Evolutionary conservation across 805 yeast genomes (phyloP).

Genomic region (Starmerella floricola): DNA sequence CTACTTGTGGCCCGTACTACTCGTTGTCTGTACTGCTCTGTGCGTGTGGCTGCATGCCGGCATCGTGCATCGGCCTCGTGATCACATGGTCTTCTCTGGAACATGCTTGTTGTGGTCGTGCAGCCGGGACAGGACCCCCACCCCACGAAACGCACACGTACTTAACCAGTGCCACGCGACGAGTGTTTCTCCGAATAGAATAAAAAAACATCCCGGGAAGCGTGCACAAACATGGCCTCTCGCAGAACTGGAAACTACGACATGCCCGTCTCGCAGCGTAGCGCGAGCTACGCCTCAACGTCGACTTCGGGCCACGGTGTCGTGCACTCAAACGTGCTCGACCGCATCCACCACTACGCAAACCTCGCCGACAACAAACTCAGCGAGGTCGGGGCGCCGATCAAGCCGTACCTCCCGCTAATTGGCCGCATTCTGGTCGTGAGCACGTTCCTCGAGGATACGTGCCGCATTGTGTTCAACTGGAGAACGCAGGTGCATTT

Average conservation of each 20-base stretch:
- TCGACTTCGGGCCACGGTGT: neutral
- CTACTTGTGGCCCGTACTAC: too few species aligned
- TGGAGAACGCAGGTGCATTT: conserved; percentile 87
- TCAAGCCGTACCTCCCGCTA: conserved; percentile 50
- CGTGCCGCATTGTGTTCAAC: conserved; percentile 68
- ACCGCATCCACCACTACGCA: conserved; percentile 17
- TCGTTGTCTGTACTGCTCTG: too few species aligned
- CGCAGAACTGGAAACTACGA: neutral
- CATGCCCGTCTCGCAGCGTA: neutral
- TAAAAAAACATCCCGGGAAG: too few species aligned
- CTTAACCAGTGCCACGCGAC: neutral
- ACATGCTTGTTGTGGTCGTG: too few species aligned
- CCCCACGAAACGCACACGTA: neutral
- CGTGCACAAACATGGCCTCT: too few species aligned
- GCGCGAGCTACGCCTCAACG: too few species aligned
- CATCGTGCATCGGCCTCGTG: too few species aligned
- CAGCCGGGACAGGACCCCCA: too few species aligned
- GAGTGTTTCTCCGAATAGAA: too few species aligned
- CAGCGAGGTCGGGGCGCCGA: conserved; percentile 28
- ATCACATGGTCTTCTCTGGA: too few species aligned
- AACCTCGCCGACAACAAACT: conserved; percentile 26
- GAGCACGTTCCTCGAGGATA: conserved; percentile 86
- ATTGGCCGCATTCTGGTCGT: conserved; percentile 84
- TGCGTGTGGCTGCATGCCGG: too few species aligned
- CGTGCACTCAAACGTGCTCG: conserved; percentile 8